These are phyloP conservation scores for Scheffersomyces lignosus DNA, from an alignment of 805 yeast genomes.

Conservation along the genomic window DNA sequence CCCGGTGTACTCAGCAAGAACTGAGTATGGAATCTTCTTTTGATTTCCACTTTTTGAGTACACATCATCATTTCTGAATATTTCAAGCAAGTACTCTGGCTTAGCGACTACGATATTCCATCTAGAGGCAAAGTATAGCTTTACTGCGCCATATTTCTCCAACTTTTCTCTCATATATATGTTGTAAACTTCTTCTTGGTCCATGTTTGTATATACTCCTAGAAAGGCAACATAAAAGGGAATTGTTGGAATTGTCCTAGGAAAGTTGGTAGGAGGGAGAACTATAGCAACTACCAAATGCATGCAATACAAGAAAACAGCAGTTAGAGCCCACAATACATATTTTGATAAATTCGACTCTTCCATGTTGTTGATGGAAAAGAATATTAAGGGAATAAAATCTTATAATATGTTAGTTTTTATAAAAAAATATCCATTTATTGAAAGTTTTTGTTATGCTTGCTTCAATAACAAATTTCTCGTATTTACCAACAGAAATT, in stretches of 20 bases:
- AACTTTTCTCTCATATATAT: slow-evolving; percentile 42
- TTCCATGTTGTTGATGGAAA: too few species aligned
- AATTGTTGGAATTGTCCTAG: slow-evolving; percentile 56
- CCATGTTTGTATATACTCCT: slow-evolving; percentile 42
- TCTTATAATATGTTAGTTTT: too few species aligned
- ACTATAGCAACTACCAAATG: slow-evolving; percentile 13
- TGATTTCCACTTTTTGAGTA: slow-evolving; percentile 64
- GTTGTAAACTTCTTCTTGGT: slow-evolving; percentile 49
- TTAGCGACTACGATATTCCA: slow-evolving; percentile 58
- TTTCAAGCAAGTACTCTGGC: slow-evolving; percentile 46
- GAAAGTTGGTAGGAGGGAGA: slow-evolving; percentile 53
- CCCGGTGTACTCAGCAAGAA: slow-evolving; percentile 56
- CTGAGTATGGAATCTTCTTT: slow-evolving; percentile 55
- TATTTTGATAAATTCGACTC: too few species aligned
- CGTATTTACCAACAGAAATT: too few species aligned
- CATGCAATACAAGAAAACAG: not conserved
- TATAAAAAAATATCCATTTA: too few species aligned
- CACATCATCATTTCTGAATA: slow-evolving; percentile 48
- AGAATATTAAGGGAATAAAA: too few species aligned
- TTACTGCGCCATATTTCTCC: slow-evolving; percentile 57
- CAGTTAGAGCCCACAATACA: not conserved
- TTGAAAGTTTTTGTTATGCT: too few species aligned
- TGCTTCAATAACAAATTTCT: too few species aligned
- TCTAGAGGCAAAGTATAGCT: slow-evolving; percentile 58
- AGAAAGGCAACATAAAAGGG: slow-evolving; percentile 59